Evolutionary conservation across 2,329 filamentous ascomycete species (phyloP).

Genomic region (Claviceps purpurea): DNA sequence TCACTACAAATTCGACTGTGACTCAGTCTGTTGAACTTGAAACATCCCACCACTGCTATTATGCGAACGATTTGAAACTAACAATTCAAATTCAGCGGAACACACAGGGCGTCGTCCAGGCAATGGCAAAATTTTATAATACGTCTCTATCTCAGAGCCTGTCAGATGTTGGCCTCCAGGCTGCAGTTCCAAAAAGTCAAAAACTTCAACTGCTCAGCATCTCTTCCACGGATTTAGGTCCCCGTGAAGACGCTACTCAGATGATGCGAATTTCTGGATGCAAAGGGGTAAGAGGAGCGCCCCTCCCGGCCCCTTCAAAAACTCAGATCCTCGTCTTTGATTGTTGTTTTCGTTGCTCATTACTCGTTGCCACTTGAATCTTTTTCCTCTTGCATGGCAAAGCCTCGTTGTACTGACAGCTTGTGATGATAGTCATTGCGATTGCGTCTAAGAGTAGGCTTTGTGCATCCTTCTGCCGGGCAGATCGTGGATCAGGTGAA

Average conservation of each 20-base stretch:
- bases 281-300: slow-evolving; percentile 62
- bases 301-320: neutral
- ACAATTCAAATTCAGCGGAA: slow-evolving; percentile 76
- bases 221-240: slow-evolving; percentile 61
- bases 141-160: slow-evolving; percentile 50
- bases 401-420: slow-evolving; percentile 1
- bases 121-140: slow-evolving; percentile 76
- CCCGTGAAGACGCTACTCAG: slow-evolving; percentile 75
- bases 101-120: slow-evolving; percentile 64
- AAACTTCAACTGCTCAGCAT: slow-evolving; percentile 87
- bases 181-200: slow-evolving; percentile 91
- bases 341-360: neutral
- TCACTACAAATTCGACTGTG: slow-evolving; percentile 36
- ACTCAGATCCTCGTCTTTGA: neutral
- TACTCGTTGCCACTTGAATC: neutral
- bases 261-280: slow-evolving; percentile 76
- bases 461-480: slow-evolving; percentile 54
- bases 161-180: slow-evolving; percentile 71
- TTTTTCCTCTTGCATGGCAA: neutral
- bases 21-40: slow-evolving; percentile 25
- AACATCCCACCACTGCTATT: slow-evolving; percentile 61
- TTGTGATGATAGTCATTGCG: slow-evolving; percentile 53
- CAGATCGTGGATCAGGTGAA: slow-evolving; percentile 85
- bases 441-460: slow-evolving; percentile 74
- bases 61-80: slow-evolving; percentile 72